Evolutionary conservation across 208 protist species (phyloP).

Genomic region (Acanthamoeba lenticulata): DNA sequence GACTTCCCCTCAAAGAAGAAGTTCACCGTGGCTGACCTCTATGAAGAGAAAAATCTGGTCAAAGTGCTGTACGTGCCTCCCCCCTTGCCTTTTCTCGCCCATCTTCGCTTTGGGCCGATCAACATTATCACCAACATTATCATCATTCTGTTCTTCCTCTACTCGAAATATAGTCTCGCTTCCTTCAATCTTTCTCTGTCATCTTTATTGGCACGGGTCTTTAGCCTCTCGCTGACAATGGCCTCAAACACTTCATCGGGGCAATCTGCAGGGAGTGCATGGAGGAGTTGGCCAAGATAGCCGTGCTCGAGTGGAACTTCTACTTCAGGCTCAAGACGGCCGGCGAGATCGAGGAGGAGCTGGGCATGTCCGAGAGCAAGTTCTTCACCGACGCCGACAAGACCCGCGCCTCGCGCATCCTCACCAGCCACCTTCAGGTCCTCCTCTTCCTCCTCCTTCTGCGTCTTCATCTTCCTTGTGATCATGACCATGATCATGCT

Average conservation of each 20-base stretch:
- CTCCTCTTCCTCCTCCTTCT: not conserved
- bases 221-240: too few species aligned
- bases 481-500: not conserved
- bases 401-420: not conserved
- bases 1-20: constrained; percentile 23
- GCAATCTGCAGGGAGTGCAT: constrained; percentile 33
- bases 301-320: not conserved
- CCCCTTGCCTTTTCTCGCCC: too few species aligned
- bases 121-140: not conserved
- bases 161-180: not conserved
- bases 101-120: too few species aligned
- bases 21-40: constrained; percentile 16
- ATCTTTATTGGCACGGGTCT: too few species aligned
- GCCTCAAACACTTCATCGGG: not conserved
- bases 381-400: not conserved
- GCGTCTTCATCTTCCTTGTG: not conserved
- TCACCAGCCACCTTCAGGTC: not conserved
- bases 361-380: not conserved
- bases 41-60: constrained; percentile 4
- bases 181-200: not conserved
- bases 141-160: not conserved
- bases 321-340: constrained; percentile 45
- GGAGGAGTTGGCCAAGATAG: constrained; percentile 30
- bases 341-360: constrained; percentile 11
- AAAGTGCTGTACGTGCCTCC: constrained; percentile 54